These are phyloP conservation scores for Allium fistulosum DNA, from an alignment of 106 monocot species.

Conservation along the genomic window DNA sequence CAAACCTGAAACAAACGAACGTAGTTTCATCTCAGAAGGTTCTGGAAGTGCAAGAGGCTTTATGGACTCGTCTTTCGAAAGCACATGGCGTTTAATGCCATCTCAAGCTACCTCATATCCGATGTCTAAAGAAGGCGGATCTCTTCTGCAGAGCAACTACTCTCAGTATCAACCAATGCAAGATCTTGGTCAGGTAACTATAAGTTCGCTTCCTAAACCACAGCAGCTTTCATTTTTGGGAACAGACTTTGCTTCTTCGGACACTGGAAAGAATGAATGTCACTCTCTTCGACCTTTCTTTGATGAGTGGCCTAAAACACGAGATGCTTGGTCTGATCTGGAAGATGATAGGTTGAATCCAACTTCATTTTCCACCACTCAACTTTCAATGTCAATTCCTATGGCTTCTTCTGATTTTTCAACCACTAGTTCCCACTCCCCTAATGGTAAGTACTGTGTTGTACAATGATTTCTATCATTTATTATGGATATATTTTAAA, in stretches of 20 bases:
- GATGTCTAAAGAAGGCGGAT: constrained; percentile 15
- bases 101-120: constrained; percentile 18
- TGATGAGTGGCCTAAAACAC: constrained; percentile 69
- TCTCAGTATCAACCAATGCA: constrained; percentile 29
- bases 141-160: constrained; percentile 25
- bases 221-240: constrained; percentile 37
- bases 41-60: constrained; percentile 39
- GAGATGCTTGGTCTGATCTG: constrained; percentile 54
- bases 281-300: constrained; percentile 66
- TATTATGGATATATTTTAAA: background rate
- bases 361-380: constrained; percentile 53
- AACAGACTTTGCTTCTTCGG: constrained; percentile 21
- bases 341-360: constrained; percentile 48
- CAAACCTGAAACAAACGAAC: constrained; percentile 29
- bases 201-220: constrained; percentile 31
- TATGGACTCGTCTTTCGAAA: constrained; percentile 45
- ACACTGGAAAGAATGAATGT: constrained; percentile 22
- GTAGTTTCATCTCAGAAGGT: constrained; percentile 42
- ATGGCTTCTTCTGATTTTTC: constrained; percentile 82
- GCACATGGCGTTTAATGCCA: constrained; percentile 45
- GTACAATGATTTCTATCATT: background rate
- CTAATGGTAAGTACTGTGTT: constrained; percentile 24
- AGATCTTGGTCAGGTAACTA: constrained; percentile 28
- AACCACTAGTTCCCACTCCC: constrained; percentile 53
- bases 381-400: constrained; percentile 81